These are phyloP conservation scores for Stygiomarasmius scandens DNA, from an alignment of 1,284 basidiomycete genomes.

Conservation along the genomic window DNA sequence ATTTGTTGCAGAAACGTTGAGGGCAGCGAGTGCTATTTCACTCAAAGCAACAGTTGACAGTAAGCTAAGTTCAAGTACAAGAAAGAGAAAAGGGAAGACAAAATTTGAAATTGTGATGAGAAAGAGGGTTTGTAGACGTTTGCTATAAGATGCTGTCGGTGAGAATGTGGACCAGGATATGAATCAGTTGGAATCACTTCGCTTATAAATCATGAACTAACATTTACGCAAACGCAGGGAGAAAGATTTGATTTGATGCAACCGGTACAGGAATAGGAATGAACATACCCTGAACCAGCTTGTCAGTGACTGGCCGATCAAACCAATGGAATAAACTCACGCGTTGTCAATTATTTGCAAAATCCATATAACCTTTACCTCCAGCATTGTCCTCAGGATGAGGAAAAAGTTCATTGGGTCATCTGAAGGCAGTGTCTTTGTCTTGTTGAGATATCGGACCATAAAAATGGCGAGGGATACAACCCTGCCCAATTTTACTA, in stretches of 20 bases:
- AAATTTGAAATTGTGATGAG: conserved; percentile 12
- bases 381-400: not conserved
- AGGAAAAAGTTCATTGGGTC: not conserved
- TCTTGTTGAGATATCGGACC: not conserved
- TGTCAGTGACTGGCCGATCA: too few species aligned
- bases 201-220: too few species aligned
- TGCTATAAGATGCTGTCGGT: too few species aligned
- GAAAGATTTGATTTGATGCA: too few species aligned
- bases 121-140: conserved; percentile 3
- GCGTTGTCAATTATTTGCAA: not conserved
- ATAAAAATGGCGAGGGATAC: not conserved
- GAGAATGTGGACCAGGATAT: not conserved
- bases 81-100: not conserved
- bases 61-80: too few species aligned
- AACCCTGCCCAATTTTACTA: conserved; percentile 12
- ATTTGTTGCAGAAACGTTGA: too few species aligned
- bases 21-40: too few species aligned
- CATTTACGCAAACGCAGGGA: too few species aligned
- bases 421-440: not conserved
- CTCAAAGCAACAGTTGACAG: too few species aligned
- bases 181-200: too few species aligned
- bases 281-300: not conserved
- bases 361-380: not conserved
- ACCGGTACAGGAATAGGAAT: too few species aligned
- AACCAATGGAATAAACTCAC: too few species aligned